Evolutionary conservation across 768 basidiomycete genomes (phyloP).

Genomic region (Leccinum subgranulosum): DNA sequence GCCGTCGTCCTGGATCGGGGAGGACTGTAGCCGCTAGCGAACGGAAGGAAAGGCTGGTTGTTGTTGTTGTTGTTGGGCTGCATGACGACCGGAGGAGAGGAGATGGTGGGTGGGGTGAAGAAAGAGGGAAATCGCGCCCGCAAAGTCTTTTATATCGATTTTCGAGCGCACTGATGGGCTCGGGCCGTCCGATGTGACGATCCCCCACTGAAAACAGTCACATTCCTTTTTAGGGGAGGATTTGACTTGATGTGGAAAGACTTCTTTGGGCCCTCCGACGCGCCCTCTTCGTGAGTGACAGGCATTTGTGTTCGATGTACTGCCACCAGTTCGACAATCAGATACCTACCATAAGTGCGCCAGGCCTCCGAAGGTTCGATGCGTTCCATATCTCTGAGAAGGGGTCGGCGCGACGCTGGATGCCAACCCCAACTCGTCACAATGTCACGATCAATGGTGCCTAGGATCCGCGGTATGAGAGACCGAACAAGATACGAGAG

Average conservation of each 20-base stretch:
- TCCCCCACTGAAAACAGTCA: slow-evolving; percentile 24
- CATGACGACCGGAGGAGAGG: slow-evolving; percentile 22
- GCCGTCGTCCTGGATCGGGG: slow-evolving; percentile 39
- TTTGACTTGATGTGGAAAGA: slow-evolving; percentile 26
- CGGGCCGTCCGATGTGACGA: slow-evolving; percentile 30
- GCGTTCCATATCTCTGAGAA: not conserved
- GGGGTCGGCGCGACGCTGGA: slow-evolving; percentile 4
- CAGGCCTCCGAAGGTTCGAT: not conserved
- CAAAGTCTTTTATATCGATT: slow-evolving; percentile 34
- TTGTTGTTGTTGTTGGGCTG: slow-evolving; percentile 19
- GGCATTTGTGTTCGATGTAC: slow-evolving; percentile 19
- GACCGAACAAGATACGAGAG: slow-evolving; percentile 1
- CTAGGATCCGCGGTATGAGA: slow-evolving; percentile 25
- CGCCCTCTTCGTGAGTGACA: slow-evolving; percentile 26
- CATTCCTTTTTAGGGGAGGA: slow-evolving; percentile 33
- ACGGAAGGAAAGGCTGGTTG: slow-evolving; percentile 30
- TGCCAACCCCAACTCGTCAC: slow-evolving; percentile 22
- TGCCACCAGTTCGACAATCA: slow-evolving; percentile 25
- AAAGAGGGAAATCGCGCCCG: slow-evolving; percentile 35
- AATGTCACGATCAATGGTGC: slow-evolving; percentile 16
- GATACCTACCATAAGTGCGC: slow-evolving; percentile 7
- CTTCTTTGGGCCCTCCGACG: slow-evolving; percentile 29
- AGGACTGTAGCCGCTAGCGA: slow-evolving; percentile 39
- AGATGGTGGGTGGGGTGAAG: slow-evolving; percentile 39
- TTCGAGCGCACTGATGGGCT: slow-evolving; percentile 20